These are phyloP conservation scores for Arachis stenosperma DNA, from an alignment of 306 rosid species.

Conservation along the genomic window DNA sequence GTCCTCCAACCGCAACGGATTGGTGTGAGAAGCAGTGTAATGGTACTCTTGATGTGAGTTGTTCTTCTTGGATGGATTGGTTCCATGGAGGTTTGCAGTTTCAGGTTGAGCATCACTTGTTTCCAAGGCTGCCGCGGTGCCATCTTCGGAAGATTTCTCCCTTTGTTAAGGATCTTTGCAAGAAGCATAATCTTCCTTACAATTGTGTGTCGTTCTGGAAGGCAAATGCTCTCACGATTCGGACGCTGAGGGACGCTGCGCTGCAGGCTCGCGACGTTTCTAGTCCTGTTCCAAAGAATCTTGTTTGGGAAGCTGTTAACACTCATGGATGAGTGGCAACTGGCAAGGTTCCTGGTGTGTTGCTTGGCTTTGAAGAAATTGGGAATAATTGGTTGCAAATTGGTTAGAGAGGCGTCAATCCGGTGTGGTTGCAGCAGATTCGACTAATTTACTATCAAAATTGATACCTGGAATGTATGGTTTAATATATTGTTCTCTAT, in stretches of 20 bases:
- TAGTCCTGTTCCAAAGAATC: conserved; percentile 55
- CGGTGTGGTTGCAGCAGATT: conserved; percentile 29
- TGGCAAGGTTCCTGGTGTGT: conserved; percentile 39
- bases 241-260: conserved; percentile 59
- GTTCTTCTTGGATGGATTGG: conserved; percentile 89
- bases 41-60: conserved; percentile 57
- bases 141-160: conserved; percentile 65
- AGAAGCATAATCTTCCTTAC: conserved; percentile 68
- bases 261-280: conserved; percentile 73
- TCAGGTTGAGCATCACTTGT: conserved; percentile 83
- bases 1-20: conserved; percentile 58
- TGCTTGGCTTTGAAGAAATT: conserved; percentile 42
- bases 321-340: conserved; percentile 62
- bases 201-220: conserved; percentile 61
- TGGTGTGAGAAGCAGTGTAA: conserved; percentile 73
- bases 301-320: conserved; percentile 80
- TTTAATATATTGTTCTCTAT: conserved; percentile 22
- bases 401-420: conserved; percentile 53
- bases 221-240: conserved; percentile 61
- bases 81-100: conserved; percentile 85
- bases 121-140: conserved; percentile 60
- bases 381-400: conserved; percentile 45
- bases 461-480: conserved; percentile 29
- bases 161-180: conserved; percentile 65
- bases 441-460: conserved; percentile 28